A percentile compares a stretch with the other conserved stretches of the same genome.
Conservation (phyloP, 2,329 filamentous ascomycete genomes). For the Daldinia sp. region DNA sequence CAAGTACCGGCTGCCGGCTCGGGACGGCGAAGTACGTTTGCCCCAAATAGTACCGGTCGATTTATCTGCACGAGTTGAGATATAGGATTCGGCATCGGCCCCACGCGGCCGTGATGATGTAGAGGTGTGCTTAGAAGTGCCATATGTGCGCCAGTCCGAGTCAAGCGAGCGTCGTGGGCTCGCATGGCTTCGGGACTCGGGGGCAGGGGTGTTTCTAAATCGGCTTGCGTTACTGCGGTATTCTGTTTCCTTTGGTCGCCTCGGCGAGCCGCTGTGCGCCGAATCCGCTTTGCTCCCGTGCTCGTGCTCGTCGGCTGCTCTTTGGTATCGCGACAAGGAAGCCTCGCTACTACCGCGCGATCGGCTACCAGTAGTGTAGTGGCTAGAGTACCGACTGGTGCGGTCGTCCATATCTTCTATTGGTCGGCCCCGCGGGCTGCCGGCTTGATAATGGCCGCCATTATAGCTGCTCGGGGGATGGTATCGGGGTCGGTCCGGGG, state of each 20-base stretch:
- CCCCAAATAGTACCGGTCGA: constrained; percentile 50
- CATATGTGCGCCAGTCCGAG: constrained; percentile 42
- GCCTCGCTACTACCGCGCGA: constrained; percentile 54
- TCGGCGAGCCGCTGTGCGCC: constrained; percentile 46
- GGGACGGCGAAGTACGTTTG: constrained; percentile 43
- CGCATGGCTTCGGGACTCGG: constrained; percentile 29
- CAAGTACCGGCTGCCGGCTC: constrained; percentile 20
- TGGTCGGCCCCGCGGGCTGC: constrained; percentile 42
- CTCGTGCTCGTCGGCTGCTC: constrained; percentile 54
- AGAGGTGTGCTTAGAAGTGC: constrained; percentile 35
- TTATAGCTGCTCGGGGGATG: constrained; percentile 50
- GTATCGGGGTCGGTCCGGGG: constrained; percentile 48
- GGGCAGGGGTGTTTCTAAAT: constrained; percentile 19
- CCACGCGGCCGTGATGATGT: constrained; percentile 37
- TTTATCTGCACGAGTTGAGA: constrained; percentile 54
- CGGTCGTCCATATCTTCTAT: constrained; percentile 53
- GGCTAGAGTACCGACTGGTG: constrained; percentile 52
- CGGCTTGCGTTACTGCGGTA: constrained; percentile 14
- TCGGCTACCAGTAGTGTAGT: constrained; percentile 47
- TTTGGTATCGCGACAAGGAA: constrained; percentile 47
- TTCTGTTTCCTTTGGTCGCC: constrained; percentile 40
- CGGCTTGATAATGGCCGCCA: constrained; percentile 48
- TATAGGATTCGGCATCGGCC: constrained; percentile 54
- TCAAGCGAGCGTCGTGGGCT: constrained; percentile 28
- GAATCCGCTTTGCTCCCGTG: constrained; percentile 53